Conservation (phyloP, 768 basidiomycete species). For the Myochromella boudieri region DNA sequence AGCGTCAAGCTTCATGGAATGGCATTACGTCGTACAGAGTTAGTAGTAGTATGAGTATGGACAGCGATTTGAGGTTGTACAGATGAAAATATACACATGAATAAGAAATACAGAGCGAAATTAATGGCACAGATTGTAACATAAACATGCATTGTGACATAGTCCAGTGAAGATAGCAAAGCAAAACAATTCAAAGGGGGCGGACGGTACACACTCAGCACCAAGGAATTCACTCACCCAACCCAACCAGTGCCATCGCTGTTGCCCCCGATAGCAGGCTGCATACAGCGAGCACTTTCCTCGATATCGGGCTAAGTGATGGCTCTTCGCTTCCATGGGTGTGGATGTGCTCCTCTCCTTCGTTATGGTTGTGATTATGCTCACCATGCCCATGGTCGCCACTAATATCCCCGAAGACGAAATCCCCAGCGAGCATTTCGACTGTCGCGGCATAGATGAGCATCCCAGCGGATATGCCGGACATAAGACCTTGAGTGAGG, state of each 20-base stretch:
- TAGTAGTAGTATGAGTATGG: too few species aligned
- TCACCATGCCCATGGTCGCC: slow-evolving; percentile 32
- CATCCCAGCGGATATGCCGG: slow-evolving; percentile 81
- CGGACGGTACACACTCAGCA: too few species aligned
- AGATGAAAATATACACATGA: too few species aligned
- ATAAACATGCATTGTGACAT: too few species aligned
- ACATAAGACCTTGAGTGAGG: slow-evolving; percentile 72
- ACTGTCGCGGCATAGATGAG: slow-evolving; percentile 81
- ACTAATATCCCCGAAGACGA: slow-evolving; percentile 68
- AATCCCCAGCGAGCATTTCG: slow-evolving; percentile 87
- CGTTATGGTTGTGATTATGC: neutral
- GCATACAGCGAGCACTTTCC: slow-evolving; percentile 55
- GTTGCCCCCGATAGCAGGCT: slow-evolving; percentile 62
- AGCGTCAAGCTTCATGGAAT: too few species aligned
- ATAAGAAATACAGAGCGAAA: too few species aligned
- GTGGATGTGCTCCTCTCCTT: slow-evolving; percentile 20
- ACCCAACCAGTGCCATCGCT: slow-evolving; percentile 63
- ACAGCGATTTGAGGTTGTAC: too few species aligned
- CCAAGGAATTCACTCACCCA: slow-evolving; percentile 42
- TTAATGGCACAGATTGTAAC: too few species aligned
- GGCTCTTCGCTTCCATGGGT: slow-evolving; percentile 18
- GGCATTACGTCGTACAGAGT: too few species aligned
- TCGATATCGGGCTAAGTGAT: slow-evolving; percentile 18
- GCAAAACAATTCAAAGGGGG: too few species aligned
- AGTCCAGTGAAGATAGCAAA: too few species aligned